phyloP scores from a whole-genome alignment of 495 filamentous ascomycete genomes.

The Pyronema domesticum region DNA sequence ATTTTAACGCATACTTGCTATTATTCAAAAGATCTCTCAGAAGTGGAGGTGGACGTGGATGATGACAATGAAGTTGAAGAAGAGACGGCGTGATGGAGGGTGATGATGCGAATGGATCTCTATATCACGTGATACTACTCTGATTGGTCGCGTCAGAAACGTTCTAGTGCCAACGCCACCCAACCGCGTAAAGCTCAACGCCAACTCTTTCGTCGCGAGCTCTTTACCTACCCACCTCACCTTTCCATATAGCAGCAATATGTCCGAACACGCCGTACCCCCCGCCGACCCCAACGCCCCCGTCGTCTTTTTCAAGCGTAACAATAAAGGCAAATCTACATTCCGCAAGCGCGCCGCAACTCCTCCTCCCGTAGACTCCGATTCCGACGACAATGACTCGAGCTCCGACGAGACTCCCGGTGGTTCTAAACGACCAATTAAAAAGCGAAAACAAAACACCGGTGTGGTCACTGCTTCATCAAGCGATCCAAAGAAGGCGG shows the following conservation, averaged over 20 bases:
- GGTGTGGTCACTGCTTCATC: conserved; percentile 36
- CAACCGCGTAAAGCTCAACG: too few relatives aligned
- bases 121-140: too few relatives aligned
- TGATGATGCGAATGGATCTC: too few relatives aligned
- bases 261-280: conserved; percentile 4
- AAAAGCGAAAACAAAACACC: conserved; percentile 58
- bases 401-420: conserved; percentile 47
- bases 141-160: too few relatives aligned
- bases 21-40: too few relatives aligned
- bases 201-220: too few relatives aligned
- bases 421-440: conserved; percentile 45
- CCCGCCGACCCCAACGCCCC: conserved; percentile 26
- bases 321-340: conserved; percentile 54
- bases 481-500: conserved; percentile 30
- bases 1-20: too few relatives aligned
- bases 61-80: too few relatives aligned
- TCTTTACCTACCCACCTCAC: too few relatives aligned
- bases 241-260: background rate
- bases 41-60: too few relatives aligned
- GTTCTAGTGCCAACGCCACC: too few relatives aligned
- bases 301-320: conserved; percentile 66
- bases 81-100: too few relatives aligned
- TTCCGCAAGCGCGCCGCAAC: conserved; percentile 70
- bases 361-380: conserved; percentile 48
- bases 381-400: conserved; percentile 39